Conservation (phyloP, 345 rosid genomes). For the Syzygium jambos region DNA sequence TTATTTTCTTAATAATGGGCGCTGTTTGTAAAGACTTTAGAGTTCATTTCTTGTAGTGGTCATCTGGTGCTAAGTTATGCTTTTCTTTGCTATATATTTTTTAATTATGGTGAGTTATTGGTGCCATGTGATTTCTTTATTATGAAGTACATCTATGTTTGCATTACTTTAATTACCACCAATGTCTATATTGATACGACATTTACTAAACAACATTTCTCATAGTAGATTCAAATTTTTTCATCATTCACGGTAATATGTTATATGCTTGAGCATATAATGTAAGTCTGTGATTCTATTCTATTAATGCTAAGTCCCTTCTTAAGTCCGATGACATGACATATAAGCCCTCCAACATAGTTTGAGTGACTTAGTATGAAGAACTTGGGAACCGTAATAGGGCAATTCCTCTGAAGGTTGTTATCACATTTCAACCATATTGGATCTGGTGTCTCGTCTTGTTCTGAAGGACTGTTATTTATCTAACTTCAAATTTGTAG, state of each 20-base stretch:
- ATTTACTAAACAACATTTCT: not conserved
- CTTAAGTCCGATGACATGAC: not conserved
- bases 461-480: not conserved
- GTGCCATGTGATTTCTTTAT: not conserved
- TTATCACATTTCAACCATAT: not conserved
- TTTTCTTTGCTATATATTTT: not conserved
- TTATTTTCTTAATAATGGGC: not conserved
- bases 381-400: not conserved
- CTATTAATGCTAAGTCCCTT: not conserved
- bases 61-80: not conserved
- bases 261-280: not conserved
- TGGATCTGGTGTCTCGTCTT: not conserved
- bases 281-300: not conserved
- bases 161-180: not conserved
- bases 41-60: not conserved
- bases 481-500: not conserved
- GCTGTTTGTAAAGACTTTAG: not conserved
- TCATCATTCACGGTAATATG: not conserved
- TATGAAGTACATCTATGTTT: not conserved
- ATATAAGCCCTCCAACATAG: not conserved
- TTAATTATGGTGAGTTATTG: not conserved
- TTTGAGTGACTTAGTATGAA: not conserved
- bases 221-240: not conserved
- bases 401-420: not conserved
- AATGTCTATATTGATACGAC: not conserved